phyloP scores from a whole-genome alignment of 768 basidiomycete species.

The Agrocybe praecox region DNA sequence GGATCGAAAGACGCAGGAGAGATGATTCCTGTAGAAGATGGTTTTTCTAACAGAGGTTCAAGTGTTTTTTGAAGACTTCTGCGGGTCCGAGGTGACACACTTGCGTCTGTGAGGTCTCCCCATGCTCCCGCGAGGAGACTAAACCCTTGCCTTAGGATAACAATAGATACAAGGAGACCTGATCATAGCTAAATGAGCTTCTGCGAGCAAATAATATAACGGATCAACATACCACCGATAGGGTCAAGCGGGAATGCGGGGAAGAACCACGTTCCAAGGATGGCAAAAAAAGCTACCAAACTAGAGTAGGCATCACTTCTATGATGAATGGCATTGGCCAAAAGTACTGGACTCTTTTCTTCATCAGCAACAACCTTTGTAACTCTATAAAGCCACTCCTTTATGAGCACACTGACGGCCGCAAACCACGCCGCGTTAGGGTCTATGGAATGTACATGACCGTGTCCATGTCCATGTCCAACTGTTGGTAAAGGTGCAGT shows the following conservation, averaged over 20 bases:
- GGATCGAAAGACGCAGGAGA: constrained; percentile 10
- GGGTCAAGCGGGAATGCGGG: constrained; percentile 91
- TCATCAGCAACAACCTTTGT: constrained; percentile 90
- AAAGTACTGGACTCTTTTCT: constrained; percentile 87
- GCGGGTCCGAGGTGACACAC: constrained; percentile 61
- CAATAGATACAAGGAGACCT: constrained; percentile 88
- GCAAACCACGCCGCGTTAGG: constrained; percentile 99
- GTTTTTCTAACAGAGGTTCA: constrained; percentile 48
- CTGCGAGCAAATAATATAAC: background rate
- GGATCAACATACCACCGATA: constrained; percentile 76
- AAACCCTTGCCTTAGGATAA: constrained; percentile 83
- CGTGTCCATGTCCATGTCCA: constrained; percentile 60
- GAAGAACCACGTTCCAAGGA: constrained; percentile 86
- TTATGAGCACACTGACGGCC: constrained; percentile 71
- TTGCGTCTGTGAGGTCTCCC: constrained; percentile 83
- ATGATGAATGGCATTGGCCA: constrained; percentile 97
- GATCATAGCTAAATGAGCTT: background rate
- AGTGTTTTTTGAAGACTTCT: constrained; percentile 57
- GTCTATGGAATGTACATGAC: constrained; percentile 67
- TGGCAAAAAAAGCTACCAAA: constrained; percentile 87
- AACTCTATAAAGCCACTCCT: constrained; percentile 92
- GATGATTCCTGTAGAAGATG: constrained; percentile 16
- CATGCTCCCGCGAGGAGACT: constrained; percentile 68
- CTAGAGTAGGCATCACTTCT: constrained; percentile 97
- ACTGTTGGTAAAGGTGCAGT: constrained; percentile 55